Base-by-base conservation (phyloP, 352 stramenopile species). In the Phytophthora pistaciae region DNA sequence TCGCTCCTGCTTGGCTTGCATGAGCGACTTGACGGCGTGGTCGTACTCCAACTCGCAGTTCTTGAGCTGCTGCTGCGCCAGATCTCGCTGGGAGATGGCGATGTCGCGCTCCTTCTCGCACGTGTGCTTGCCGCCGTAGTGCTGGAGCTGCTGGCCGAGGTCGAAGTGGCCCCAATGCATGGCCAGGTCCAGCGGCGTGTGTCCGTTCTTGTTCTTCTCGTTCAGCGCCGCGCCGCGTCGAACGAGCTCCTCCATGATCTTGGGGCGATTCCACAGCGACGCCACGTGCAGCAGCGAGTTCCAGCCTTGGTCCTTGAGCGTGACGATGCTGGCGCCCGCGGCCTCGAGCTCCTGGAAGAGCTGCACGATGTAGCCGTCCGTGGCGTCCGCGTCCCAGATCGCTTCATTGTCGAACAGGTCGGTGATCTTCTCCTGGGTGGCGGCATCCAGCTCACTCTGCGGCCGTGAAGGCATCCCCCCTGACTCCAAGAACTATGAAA, bases 91-190 rank as follows among this genome's bases (percentile, higher is more conserved):
- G 0, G 79, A 76, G 54, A 90, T 84, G 0, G 82, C 82, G 27
- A 88, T 60, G 58, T 90, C 82, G 8, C 82, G 78, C 57, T 90
- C 82, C 46, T 81, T 75, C 57, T 90, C 82, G 60, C 82, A 88
- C 23, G 75, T 84, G 53, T 88, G 82, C 52, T 90, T 90, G 42
- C 75, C 80, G 5, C 82, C 82, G 29, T 90, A 90, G 53, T 90
- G 82, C 14, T 76, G 75, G 20, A 90, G 75, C 63, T 90, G 82
- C 7, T 87, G 78, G 7, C 75, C 75, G 9, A 90, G 60, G 21
- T 90, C 82, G 56, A 78, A 76, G 44, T 90, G 77, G 11, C 82
- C 82, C 76, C 78, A 90, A 33, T 90, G 82, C 58, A 83, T 82
- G 3, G 82, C 82, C 50, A 90, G 66, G 25, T 90, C 82, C 20